Evolutionary conservation across 805 yeast species (phyloP), one percentile per base, ranked within the genome.

Genomic region (Metschnikowia kofuensis): DNA sequence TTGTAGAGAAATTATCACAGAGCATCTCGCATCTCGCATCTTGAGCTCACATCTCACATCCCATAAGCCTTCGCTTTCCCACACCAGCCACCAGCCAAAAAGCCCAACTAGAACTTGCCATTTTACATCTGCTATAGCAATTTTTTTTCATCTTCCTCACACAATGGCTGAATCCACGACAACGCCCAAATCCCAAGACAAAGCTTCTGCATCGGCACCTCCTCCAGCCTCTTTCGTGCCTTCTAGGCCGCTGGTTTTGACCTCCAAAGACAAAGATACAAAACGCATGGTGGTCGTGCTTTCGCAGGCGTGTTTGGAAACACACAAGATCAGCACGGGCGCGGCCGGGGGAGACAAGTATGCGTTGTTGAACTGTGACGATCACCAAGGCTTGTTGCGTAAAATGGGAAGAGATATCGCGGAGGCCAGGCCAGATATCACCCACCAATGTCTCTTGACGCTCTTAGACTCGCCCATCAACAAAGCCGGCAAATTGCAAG

Each of bases 381-480:
- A 94, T 66, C 99, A 94, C 67, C 99, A 94, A 72, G 97, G 97
- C 13, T 75, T 92, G 45, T 75, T 94, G 61, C 86, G 92, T 67
- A 92, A 90, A 66, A 89, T 92, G 96, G 96, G 96, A 45, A 82
- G 98, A 65, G 98, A 94, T 64, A 92, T 94, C 55, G 89, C 96
- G 42, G 99, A 94, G 65, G 98, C 97, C 7, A 83, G 99, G 68
- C 99, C 99, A n/a, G 99, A 94, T 68, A 94, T 94, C 62, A 94
- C 99, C 39, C 99, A 94, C 66, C 99, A 92, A 71, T 94, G 99
- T 76, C 80, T 94, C 38, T 77, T 94, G 68, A 92, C 99, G 4
- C 76, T 94, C 55, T 76, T 94, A 60, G 99, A 94, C 68, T 89
- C 97, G n/a, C 99, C 99, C 38, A 87, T 94, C 61, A 94, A 94